Evolutionary conservation across 495 filamentous ascomycete genomes (phyloP).

Genomic region (Penicilliopsis zonata): DNA sequence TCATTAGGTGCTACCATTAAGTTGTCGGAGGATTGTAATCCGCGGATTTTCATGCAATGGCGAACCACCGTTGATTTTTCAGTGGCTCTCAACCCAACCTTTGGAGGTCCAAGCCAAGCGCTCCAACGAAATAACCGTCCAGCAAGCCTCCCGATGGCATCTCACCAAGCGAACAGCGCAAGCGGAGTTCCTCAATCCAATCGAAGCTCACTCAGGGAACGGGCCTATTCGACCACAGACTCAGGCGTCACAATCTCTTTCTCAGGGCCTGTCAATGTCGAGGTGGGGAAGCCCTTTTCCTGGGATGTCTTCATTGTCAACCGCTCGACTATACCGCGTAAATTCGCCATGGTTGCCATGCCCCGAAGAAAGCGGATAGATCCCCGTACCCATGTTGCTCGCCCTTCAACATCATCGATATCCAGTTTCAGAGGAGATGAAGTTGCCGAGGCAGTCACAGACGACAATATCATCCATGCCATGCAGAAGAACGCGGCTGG

Average conservation of each 20-base stretch:
- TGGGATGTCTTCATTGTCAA: conserved; percentile 90
- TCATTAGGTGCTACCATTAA: conserved; percentile 53
- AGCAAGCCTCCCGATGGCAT: conserved; percentile 37
- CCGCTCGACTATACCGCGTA: conserved; percentile 52
- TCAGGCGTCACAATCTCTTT: conserved; percentile 69
- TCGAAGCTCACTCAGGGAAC: conserved; percentile 42
- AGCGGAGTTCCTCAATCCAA: conserved; percentile 21
- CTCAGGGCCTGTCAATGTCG: conserved; percentile 46
- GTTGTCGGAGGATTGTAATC: conserved; percentile 53
- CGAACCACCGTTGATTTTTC: conserved; percentile 75
- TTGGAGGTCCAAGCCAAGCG: conserved; percentile 47
- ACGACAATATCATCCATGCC: conserved; percentile 74
- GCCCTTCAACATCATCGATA: conserved; percentile 34
- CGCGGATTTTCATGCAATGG: conserved; percentile 70
- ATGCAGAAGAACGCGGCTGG: conserved; percentile 63
- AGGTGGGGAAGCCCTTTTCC: conserved; percentile 64
- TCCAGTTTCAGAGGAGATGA: conserved; percentile 30
- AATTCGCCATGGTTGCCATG: conserved; percentile 69
- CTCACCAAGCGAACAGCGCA: conserved; percentile 16
- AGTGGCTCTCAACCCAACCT: conserved; percentile 48
- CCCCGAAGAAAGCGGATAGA: conserved; percentile 65
- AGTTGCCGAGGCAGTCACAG: conserved; percentile 67
- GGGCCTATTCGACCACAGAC: conserved; percentile 37
- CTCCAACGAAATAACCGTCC: conserved; percentile 39
- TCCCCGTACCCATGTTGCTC: conserved; percentile 42